phyloP scores from a whole-genome alignment of 345 rosid species.

The Moringa oleifera region DNA sequence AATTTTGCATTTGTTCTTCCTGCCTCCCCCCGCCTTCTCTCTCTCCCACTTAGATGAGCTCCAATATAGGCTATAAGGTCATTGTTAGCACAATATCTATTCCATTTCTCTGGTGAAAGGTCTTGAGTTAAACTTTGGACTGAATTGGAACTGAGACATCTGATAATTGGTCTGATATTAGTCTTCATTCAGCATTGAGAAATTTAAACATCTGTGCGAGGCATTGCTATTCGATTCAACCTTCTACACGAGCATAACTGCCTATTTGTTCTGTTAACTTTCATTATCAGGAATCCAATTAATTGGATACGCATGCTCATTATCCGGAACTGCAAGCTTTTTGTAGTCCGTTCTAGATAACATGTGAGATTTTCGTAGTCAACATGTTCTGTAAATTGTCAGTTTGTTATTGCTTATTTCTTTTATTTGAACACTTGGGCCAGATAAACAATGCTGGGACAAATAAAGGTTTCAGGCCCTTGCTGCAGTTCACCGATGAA shows the following conservation, averaged over 20 bases:
- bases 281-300: background rate
- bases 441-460: constrained; percentile 96
- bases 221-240: too few relatives aligned
- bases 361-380: background rate
- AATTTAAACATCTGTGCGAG: too few relatives aligned
- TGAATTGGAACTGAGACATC: too few relatives aligned
- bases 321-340: background rate
- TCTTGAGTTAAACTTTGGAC: too few relatives aligned
- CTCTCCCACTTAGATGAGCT: background rate
- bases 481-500: constrained; percentile 79
- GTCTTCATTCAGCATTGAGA: too few relatives aligned
- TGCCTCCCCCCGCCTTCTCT: background rate
- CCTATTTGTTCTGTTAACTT: too few relatives aligned
- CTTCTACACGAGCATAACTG: too few relatives aligned
- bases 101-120: too few relatives aligned
- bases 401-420: background rate
- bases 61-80: background rate
- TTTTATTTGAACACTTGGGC: constrained; percentile 8
- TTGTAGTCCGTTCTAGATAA: background rate
- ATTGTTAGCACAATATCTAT: background rate
- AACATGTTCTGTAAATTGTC: background rate
- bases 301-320: background rate
- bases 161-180: too few relatives aligned
- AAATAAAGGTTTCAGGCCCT: constrained; percentile 88
- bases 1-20: too few relatives aligned